These are phyloP conservation scores for Globisporangium apiculatum DNA, from an alignment of 352 stramenopile genomes.

Conservation along the genomic window DNA sequence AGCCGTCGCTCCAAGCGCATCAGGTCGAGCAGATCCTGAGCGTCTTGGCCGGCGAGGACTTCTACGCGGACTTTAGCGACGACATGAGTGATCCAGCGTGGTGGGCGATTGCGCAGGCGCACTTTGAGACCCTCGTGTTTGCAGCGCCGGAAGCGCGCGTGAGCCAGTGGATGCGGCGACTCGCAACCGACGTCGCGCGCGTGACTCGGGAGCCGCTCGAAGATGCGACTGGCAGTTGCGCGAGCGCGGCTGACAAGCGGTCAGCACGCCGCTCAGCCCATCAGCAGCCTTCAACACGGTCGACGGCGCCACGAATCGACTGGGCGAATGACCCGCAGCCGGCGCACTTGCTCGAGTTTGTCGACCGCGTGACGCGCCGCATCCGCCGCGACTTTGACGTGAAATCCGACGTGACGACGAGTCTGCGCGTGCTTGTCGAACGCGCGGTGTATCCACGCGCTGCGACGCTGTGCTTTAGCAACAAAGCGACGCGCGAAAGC, in stretches of 20 bases:
- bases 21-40: slow-evolving; percentile 72
- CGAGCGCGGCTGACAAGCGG: neutral
- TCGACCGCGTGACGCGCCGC: slow-evolving; percentile 52
- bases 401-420: slow-evolving; percentile 66
- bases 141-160: slow-evolving; percentile 56
- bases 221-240: neutral
- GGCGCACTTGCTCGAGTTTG: slow-evolving; percentile 74
- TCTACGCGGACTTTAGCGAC: slow-evolving; percentile 79
- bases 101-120: slow-evolving; percentile 79
- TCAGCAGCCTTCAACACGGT: neutral
- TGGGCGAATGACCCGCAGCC: slow-evolving; percentile 62
- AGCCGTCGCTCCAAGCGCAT: slow-evolving; percentile 38
- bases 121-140: slow-evolving; percentile 86
- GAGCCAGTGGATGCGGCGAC: slow-evolving; percentile 58
- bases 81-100: slow-evolving; percentile 71
- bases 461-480: slow-evolving; percentile 65
- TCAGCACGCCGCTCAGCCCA: neutral
- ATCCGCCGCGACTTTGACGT: slow-evolving; percentile 77
- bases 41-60: slow-evolving; percentile 70
- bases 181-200: slow-evolving; percentile 54
- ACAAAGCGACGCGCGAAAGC: slow-evolving; percentile 57
- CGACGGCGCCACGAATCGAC: neutral
- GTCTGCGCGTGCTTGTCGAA: slow-evolving; percentile 68
- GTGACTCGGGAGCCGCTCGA: slow-evolving; percentile 53
- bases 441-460: slow-evolving; percentile 70